Percentiles rank a stretch among this genome's conserved stretches.
These are phyloP conservation scores for Pseudogymnoascus sp. DNA, from an alignment of 2,329 filamentous ascomycete genomes.

Conservation along the genomic window DNA sequence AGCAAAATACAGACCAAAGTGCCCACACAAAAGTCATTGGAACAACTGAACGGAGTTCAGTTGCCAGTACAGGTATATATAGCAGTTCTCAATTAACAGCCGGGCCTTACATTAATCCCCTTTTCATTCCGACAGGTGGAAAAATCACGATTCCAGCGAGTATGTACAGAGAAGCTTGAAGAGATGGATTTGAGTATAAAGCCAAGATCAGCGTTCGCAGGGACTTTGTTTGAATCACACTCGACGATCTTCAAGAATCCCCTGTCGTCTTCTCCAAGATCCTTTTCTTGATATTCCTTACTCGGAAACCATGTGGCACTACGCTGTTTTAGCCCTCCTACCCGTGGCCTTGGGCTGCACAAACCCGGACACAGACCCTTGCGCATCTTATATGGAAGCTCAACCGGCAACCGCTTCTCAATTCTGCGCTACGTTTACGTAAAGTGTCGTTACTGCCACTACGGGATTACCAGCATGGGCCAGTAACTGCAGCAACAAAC, in stretches of 20 bases:
- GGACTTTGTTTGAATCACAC: neutral
- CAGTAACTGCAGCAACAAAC: slow-evolving; percentile 21
- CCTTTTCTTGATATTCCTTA: neutral
- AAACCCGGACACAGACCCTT: neutral
- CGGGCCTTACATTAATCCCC: neutral
- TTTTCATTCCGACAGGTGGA: slow-evolving; percentile 3
- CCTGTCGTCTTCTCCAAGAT: neutral
- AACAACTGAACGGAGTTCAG: too few species aligned
- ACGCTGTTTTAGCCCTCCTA: neutral
- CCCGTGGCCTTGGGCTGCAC: neutral
- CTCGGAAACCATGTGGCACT: slow-evolving; percentile 2
- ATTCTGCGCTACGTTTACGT: slow-evolving; percentile 12
- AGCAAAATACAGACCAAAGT: too few species aligned
- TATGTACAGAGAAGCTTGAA: neutral
- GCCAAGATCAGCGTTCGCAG: slow-evolving; percentile 1
- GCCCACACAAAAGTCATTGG: too few species aligned
- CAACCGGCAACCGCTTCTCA: slow-evolving; percentile 10
- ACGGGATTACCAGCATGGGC: slow-evolving; percentile 26
- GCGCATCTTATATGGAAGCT: slow-evolving; percentile 5
- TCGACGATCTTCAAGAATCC: neutral
- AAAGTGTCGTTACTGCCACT: slow-evolving; percentile 19
- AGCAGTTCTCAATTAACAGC: too few species aligned
- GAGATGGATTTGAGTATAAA: neutral
- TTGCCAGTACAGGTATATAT: too few species aligned
- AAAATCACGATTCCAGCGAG: neutral